Conservation (phyloP, 2,329 filamentous ascomycete genomes). For the Akanthomyces uredinophilus region DNA sequence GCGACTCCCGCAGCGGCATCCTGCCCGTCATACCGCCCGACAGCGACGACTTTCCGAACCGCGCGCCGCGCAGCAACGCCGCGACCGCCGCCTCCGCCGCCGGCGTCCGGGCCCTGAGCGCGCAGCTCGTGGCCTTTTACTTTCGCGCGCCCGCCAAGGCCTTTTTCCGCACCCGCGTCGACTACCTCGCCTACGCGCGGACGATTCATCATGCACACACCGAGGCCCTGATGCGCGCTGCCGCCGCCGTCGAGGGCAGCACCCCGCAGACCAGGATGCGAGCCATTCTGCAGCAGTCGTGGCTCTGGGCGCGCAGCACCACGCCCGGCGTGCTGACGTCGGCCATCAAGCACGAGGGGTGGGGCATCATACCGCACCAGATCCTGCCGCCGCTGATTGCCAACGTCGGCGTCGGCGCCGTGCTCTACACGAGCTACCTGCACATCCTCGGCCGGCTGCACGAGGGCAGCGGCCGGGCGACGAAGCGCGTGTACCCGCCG, state of each 20-base stretch:
- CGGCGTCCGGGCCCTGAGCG: slow-evolving; percentile 74
- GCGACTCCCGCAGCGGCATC: slow-evolving; percentile 31
- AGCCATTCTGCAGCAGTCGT: slow-evolving; percentile 35
- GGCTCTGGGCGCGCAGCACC: slow-evolving; percentile 53
- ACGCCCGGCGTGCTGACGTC: slow-evolving; percentile 65
- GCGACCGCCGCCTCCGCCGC: slow-evolving; percentile 77
- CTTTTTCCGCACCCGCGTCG: slow-evolving; percentile 85
- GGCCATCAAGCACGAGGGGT: slow-evolving; percentile 65
- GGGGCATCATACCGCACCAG: slow-evolving; percentile 69
- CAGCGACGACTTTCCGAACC: slow-evolving; percentile 38
- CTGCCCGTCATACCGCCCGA: slow-evolving; percentile 42
- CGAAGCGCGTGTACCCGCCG: slow-evolving; percentile 65
- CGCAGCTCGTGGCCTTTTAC: slow-evolving; percentile 83
- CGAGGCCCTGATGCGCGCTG: slow-evolving; percentile 31
- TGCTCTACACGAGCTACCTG: slow-evolving; percentile 71
- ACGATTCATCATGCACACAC: slow-evolving; percentile 45
- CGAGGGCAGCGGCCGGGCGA: slow-evolving; percentile 51
- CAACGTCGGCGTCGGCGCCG: slow-evolving; percentile 67
- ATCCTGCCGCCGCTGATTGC: slow-evolving; percentile 71
- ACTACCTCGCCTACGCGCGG: slow-evolving; percentile 64
- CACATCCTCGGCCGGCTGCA: slow-evolving; percentile 63
- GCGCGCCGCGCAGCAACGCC: slow-evolving; percentile 47
- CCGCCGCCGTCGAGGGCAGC: slow-evolving; percentile 28
- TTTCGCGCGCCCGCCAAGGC: slow-evolving; percentile 88
- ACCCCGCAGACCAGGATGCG: slow-evolving; percentile 29